Conservation (phyloP, 495 filamentous ascomycete genomes). For the Schizothecium vesticola region DNA sequence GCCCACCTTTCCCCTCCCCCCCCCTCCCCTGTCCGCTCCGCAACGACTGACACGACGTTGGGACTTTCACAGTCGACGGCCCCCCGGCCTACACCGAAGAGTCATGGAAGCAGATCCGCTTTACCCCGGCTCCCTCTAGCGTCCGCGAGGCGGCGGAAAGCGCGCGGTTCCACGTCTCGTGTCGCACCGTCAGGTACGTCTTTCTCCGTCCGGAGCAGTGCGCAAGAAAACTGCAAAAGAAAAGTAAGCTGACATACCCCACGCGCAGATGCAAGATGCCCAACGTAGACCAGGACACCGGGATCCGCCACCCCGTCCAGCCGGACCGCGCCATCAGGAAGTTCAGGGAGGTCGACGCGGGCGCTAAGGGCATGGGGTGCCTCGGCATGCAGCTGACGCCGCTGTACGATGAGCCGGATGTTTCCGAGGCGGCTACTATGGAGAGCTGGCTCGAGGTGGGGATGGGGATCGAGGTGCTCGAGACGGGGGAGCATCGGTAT, state of each 20-base stretch:
- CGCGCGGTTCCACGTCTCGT: slow-evolving; percentile 53
- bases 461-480: slow-evolving; percentile 37
- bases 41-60: neutral
- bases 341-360: slow-evolving; percentile 69
- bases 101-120: slow-evolving; percentile 65
- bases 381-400: slow-evolving; percentile 82
- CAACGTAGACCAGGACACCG: slow-evolving; percentile 73
- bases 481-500: slow-evolving; percentile 37
- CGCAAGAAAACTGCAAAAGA: no score
- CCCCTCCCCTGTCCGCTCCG: neutral
- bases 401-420: slow-evolving; percentile 35
- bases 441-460: slow-evolving; percentile 42
- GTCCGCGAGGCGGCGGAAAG: slow-evolving; percentile 18
- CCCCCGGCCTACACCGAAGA: slow-evolving; percentile 56
- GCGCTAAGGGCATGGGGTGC: slow-evolving; percentile 64
- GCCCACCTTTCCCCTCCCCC: neutral
- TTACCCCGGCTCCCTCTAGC: slow-evolving; percentile 43
- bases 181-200: slow-evolving; percentile 57
- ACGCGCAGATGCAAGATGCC: slow-evolving; percentile 66
- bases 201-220: no score
- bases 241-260: slow-evolving; percentile 10
- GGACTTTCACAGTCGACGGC: slow-evolving; percentile 35
- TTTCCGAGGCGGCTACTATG: slow-evolving; percentile 18
- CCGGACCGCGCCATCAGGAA: slow-evolving; percentile 66
- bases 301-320: slow-evolving; percentile 62